Evolutionary conservation across 139 green algal genomes (phyloP), one percentile per base, ranked within the genome.

Genomic region (Auxenochlorella pyrenoidosa): DNA sequence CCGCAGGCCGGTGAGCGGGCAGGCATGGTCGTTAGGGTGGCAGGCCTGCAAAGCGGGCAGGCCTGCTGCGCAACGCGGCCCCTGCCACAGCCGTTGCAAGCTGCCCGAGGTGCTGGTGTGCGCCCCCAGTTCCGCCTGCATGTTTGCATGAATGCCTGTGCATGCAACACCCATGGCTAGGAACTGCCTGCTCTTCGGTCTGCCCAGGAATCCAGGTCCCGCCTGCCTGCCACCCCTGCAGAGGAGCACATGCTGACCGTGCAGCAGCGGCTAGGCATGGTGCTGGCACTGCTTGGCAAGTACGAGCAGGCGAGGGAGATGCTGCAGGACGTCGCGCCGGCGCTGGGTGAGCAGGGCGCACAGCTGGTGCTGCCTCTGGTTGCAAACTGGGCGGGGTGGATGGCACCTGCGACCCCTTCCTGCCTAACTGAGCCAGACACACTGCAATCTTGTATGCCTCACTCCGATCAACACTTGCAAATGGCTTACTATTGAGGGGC

Each of bases 221-320:
- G 38, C 71, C 71, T 13, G 3, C 71, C 5, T 32, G 24, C 30
- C 19, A 15, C 32, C 36, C 26, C 41, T 60, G 44, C 79, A 80
- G 80, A 82, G 54, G 87, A 88, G 40, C 72, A 87, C 71, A 28
- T 90, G 70, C 41, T 90, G 47, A 87, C 82, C 2, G 80, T 90
- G 71, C 73, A 83, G 71, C 87, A 90, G 71, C 70, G 87, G 81
- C 84, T 90, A 38, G 87, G 70, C 38, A 85, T 90, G 82, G 82
- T 75, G 43, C 30, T 72, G 40, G 87, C 36, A 24, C 41, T 70
- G 71, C 40, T 65, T 18, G 87, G 87, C 30, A 24, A 78, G 68
- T 66, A 79, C 60, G 81, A 84, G 22, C 18, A 32, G 5, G 72
- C 82, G 15, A 68, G 59, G 40, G 41, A 65, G 51, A 22, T 88